Base-by-base conservation (phyloP, 2,329 filamentous ascomycete genomes). In the Pestalotiopsis fici region DNA sequence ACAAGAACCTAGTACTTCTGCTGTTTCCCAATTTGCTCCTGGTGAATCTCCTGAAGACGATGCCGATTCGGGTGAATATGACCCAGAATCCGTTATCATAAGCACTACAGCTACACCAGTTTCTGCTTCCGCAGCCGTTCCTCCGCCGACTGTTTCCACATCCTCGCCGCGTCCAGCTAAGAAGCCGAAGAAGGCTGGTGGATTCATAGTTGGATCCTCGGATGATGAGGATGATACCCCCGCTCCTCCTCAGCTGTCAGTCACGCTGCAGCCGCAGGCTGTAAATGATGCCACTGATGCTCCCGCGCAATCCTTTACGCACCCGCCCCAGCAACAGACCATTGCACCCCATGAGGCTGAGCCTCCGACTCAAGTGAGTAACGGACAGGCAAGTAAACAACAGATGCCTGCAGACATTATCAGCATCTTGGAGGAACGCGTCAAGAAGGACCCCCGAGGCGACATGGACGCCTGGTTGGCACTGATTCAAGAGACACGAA, bases 391-490 rank as follows among this genome's bases (percentile, higher is more conserved):
- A 15, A 65, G 37, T 35, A 39, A 23, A 2, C 55, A 28, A 39
- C 56, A 31, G 3, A 69, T 77, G 64, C 89, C 91, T 66, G 88
- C 91, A 81, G 92, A 97, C 80, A 88, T 88, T 71, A 86, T 95
- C 73, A 90, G 91, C 67, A 88, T 95, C 68, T 86, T 98, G 75
- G 95, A 99, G 83, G 93, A 96, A 78, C 91, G 95, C 76, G 92
- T 98, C 78, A 91, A 92, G 77, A 93, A 98, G 76, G 96, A 99
- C 77, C 93, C 95, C 18, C 92, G 94, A 74, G 96, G 95, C 75
- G 95, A 98, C 74, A 89, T 96, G 80, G 93, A 96, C 78, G 94
- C 95, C 37, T 99, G 96, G 96, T 83, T 97, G 74, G 88, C 88
- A 71, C 86, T 99, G 77, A 95, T 99, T 77, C 88, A 88, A 72